Percentiles rank a stretch among this genome's conserved stretches.
phyloP scores from a whole-genome alignment of 1,284 basidiomycete genomes.

The Leccinum pachyderme region DNA sequence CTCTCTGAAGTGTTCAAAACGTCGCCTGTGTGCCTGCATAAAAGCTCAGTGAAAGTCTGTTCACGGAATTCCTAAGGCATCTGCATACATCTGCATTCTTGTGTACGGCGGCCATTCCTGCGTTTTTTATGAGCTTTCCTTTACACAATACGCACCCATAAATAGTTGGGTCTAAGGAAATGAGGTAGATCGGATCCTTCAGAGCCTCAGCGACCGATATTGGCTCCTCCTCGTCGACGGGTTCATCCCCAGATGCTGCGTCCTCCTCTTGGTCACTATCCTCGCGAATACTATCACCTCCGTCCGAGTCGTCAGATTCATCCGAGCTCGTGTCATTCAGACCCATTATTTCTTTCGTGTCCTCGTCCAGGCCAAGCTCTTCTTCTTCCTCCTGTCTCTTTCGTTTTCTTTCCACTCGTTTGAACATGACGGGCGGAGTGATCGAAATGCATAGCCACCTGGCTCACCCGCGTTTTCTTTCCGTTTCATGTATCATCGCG shows the following conservation, averaged over 20 bases:
- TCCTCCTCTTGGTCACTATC: slow-evolving; percentile 32
- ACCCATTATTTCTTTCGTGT: slow-evolving; percentile 69
- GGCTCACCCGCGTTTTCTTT: slow-evolving; percentile 14
- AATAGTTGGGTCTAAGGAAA: slow-evolving; percentile 51
- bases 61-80: slow-evolving; percentile 9
- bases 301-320: slow-evolving; percentile 47
- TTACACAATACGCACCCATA: slow-evolving; percentile 73
- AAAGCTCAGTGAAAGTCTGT: slow-evolving; percentile 17
- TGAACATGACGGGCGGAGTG: slow-evolving; percentile 59
- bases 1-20: slow-evolving; percentile 49
- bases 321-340: slow-evolving; percentile 73
- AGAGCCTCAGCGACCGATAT: slow-evolving; percentile 63
- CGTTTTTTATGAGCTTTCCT: slow-evolving; percentile 68
- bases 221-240: slow-evolving; percentile 34
- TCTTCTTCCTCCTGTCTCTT: slow-evolving; percentile 67
- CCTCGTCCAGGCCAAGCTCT: slow-evolving; percentile 66
- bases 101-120: slow-evolving; percentile 61
- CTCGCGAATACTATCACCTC: slow-evolving; percentile 18
- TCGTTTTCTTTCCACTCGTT: slow-evolving; percentile 71
- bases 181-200: slow-evolving; percentile 59
- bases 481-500: slow-evolving; percentile 29
- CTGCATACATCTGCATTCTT: slow-evolving; percentile 63
- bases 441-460: slow-evolving; percentile 27
- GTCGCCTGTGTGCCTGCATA: slow-evolving; percentile 58
- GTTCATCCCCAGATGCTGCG: slow-evolving; percentile 26